A percentile compares a stretch with the other conserved stretches of the same genome.
phyloP scores from a whole-genome alignment of 176 grass and related monocot species.

The Otatea glauca region DNA sequence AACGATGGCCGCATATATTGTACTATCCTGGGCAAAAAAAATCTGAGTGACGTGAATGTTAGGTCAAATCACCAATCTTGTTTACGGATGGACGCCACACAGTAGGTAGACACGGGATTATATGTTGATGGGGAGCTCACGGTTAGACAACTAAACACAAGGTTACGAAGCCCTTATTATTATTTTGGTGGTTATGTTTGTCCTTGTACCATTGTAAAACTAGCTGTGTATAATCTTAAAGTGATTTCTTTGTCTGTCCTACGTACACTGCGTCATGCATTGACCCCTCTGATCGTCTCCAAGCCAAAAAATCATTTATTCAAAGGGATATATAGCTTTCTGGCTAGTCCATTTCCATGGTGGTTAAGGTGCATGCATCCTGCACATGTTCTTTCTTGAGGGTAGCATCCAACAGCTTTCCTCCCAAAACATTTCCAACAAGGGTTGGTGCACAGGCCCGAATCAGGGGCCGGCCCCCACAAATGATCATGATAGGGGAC shows the following conservation, averaged over 20 bases:
- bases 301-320: neutral
- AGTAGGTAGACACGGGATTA: neutral
- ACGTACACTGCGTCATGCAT: slow-evolving; percentile 2
- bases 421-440: slow-evolving; percentile 28
- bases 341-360: slow-evolving; percentile 28
- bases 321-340: neutral
- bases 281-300: neutral
- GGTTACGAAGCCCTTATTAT: neutral
- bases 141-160: neutral
- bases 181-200: neutral
- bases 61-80: neutral
- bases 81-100: neutral
- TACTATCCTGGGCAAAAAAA: neutral
- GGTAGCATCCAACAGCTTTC: slow-evolving; percentile 59
- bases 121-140: neutral
- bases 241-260: neutral
- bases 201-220: neutral
- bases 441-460: slow-evolving; percentile 47
- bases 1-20: neutral
- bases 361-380: slow-evolving; percentile 63
- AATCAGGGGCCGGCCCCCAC: slow-evolving; percentile 43
- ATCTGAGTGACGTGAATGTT: neutral
- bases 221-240: neutral
- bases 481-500: slow-evolving; percentile 11
- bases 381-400: slow-evolving; percentile 22